Evolutionary conservation across 2,329 filamentous ascomycete species (phyloP), one percentile per base, ranked within the genome.

Genomic region (Aspergillus pseudotamarii): DNA sequence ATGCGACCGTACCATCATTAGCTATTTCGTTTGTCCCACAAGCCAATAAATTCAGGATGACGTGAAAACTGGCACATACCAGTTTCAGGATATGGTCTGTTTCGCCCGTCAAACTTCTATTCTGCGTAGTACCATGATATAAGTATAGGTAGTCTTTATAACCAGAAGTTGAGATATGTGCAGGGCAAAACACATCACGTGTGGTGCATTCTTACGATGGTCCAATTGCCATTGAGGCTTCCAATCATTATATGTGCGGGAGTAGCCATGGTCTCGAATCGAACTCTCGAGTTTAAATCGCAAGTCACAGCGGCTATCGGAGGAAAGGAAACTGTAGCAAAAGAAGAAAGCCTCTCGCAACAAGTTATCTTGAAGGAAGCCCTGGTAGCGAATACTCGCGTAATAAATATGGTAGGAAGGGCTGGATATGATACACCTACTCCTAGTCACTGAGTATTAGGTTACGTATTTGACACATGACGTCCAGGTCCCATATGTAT

Each of bases 21-120:
- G 16, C 6, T 9, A n/a, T 8, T 19, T 8, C 36, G 1, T 9
- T 41, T 5, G 0, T 9, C 16, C 16, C 36, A 0, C 16, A 3
- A 8, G 5, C 36, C 2, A 19, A 19, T 0, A 1, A 41, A 19
- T 19, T 12, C 11, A 12, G 2, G 4, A 41, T 9, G 16, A 19
- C 16, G 19, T 41, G 3, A n/a, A 41, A 36, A 16, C 9, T 16
- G 2, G 36, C 6, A 41, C 6, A 19, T 41, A 41, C 36, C 16
- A 41, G 36, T 6, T 41, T 41, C 36, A 41, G 36, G 16, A 41
- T 41, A 19, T 6, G 14, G 2, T 41, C 36, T 9, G 3, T 19
- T 19, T n/a, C 36, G 16, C 36, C 36, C 36, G 36, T 19, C 36
- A 41, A 41, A 9, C 6, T 8, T n/a, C 8, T 41, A 9, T 41